Evolutionary conservation across 805 yeast genomes (phyloP).

Genomic region (Suhomyces sp.): DNA sequence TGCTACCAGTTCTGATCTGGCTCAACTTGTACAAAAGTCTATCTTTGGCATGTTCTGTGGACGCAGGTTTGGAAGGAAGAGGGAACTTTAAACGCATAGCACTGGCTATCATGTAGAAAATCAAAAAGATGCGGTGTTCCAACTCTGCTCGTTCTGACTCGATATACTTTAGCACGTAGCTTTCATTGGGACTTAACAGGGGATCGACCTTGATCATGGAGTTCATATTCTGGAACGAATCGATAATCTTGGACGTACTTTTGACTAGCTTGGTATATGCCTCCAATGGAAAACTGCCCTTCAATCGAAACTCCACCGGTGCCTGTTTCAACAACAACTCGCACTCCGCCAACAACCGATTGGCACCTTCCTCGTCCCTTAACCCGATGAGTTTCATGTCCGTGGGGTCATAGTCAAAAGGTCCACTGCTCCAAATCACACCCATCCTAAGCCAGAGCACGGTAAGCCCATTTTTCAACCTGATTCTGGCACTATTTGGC

Average conservation of each 20-base stretch:
- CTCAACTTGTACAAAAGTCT: conserved; percentile 63
- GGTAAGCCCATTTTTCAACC: conserved; percentile 63
- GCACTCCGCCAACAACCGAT: conserved; percentile 57
- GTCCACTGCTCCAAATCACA: conserved; percentile 74
- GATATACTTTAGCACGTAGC: conserved; percentile 52
- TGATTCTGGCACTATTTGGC: conserved; percentile 73
- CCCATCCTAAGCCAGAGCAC: conserved; percentile 79
- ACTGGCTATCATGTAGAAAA: conserved; percentile 76
- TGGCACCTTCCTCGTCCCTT: conserved; percentile 46
- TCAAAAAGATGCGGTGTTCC: conserved; percentile 67
- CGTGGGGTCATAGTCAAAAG: conserved; percentile 45
- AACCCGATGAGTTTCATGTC: conserved; percentile 37
- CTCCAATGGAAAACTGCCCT: conserved; percentile 64
- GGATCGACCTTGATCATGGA: conserved; percentile 66
- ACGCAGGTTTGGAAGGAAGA: conserved; percentile 71
- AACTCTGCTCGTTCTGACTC: conserved; percentile 62
- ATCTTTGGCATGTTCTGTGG: conserved; percentile 71
- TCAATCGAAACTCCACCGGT: conserved; percentile 69
- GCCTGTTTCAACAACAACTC: conserved; percentile 64
- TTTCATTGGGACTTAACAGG: conserved; percentile 49
- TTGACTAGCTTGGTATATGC: conserved; percentile 50
- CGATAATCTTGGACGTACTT: conserved; percentile 63
- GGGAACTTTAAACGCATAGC: conserved; percentile 76
- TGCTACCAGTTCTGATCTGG: conserved; percentile 44
- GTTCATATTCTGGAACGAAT: conserved; percentile 71